phyloP scores from a whole-genome alignment of 805 yeast genomes.

The Grigorovia humatica region DNA sequence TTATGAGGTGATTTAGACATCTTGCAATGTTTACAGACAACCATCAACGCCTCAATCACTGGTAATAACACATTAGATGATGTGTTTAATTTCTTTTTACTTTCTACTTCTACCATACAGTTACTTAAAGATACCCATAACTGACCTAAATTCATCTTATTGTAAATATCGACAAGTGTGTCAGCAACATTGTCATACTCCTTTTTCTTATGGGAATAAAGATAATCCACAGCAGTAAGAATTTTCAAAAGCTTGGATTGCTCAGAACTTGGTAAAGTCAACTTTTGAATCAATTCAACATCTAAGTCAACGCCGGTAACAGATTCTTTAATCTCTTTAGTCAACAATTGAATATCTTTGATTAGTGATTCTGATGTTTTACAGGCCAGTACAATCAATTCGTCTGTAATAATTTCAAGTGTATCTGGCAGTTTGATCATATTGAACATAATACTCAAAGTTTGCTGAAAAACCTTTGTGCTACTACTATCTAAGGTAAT shows the following conservation, averaged over 20 bases:
- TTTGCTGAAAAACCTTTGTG: constrained; percentile 73
- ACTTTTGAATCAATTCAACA: constrained; percentile 47
- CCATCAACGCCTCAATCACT: constrained; percentile 85
- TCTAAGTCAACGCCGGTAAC: constrained; percentile 38
- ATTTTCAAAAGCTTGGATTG: constrained; percentile 83
- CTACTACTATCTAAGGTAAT: constrained; percentile 77
- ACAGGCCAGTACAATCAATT: constrained; percentile 56
- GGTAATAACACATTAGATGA: constrained; percentile 79
- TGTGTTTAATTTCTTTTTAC: constrained; percentile 42
- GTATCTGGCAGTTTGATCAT: constrained; percentile 53
- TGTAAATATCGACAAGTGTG: constrained; percentile 51
- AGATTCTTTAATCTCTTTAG: constrained; percentile 33
- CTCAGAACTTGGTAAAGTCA: constrained; percentile 71
- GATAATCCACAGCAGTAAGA: constrained; percentile 77
- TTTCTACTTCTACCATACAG: constrained; percentile 54
- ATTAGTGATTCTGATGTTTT: constrained; percentile 45
- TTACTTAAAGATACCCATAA: constrained; percentile 81
- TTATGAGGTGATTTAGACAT: constrained; percentile 40
- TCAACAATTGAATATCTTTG: constrained; percentile 42
- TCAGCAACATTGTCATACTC: constrained; percentile 26
- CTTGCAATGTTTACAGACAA: constrained; percentile 76
- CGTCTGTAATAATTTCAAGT: constrained; percentile 52
- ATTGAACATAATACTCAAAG: constrained; percentile 71
- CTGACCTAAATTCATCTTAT: constrained; percentile 57
- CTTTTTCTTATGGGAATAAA: constrained; percentile 40